These are phyloP conservation scores for Jamesozyma lodderae DNA, from an alignment of 805 yeast genomes.

Conservation along the genomic window DNA sequence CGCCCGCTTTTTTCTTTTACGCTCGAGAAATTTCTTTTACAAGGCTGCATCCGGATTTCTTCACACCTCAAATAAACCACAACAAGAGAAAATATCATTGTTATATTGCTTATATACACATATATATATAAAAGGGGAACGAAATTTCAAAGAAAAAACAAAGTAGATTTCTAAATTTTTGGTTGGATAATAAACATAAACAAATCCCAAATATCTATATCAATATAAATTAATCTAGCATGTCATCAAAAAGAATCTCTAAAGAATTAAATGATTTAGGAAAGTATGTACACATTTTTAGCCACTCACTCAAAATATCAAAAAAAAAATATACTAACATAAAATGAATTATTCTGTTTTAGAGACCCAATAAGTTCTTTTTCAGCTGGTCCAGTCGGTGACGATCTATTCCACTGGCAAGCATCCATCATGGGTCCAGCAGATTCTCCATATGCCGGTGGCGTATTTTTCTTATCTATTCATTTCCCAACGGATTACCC, in stretches of 20 bases:
- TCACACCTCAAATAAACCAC: too few relatives aligned
- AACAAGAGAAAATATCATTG: too few relatives aligned
- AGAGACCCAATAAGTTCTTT: conserved; percentile 99
- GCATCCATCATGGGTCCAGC: conserved; percentile 99
- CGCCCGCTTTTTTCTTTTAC: too few relatives aligned
- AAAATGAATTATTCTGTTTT: conserved; percentile 3
- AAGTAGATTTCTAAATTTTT: conserved; percentile 2
- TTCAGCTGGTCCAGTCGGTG: conserved; percentile 98
- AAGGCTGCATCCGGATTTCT: too few relatives aligned
- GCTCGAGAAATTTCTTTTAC: too few relatives aligned
- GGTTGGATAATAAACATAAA: too few relatives aligned
- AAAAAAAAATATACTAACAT: conserved; percentile 12
- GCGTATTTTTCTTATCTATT: conserved; percentile 90
- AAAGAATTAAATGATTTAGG: conserved; percentile 94
- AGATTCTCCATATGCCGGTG: conserved; percentile 84
- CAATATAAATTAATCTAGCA: neutral
- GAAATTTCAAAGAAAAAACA: neutral
- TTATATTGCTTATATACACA: too few relatives aligned
- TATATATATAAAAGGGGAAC: neutral
- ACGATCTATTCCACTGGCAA: conserved; percentile 98
- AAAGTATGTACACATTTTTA: conserved; percentile 50
- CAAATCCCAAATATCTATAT: neutral
- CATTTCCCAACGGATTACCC: conserved; percentile 99
- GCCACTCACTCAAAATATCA: neutral
- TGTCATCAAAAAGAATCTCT: conserved; percentile 89